Percentiles rank a stretch among this genome's conserved stretches.
These are phyloP conservation scores for Pichia eremophila DNA, from an alignment of 805 yeast genomes.

Conservation along the genomic window DNA sequence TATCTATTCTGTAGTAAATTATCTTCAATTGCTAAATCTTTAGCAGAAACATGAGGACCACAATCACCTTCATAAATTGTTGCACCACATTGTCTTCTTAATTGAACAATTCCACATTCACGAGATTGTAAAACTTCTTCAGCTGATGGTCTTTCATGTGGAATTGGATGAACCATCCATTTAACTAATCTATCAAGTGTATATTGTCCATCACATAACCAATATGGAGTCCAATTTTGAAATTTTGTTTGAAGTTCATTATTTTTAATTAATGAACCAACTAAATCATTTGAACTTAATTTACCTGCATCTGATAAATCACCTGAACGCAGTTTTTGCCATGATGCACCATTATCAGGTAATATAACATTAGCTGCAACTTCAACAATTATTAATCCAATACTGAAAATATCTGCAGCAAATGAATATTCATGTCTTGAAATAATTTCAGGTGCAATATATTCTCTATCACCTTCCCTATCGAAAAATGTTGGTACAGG, in stretches of 20 bases:
- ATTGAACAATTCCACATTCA: conserved; percentile 72
- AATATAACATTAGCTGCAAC: conserved; percentile 90
- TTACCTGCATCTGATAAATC: conserved; percentile 93
- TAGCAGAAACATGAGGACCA: conserved; percentile 49
- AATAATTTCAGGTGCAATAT: conserved; percentile 94
- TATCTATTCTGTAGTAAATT: conserved; percentile 1
- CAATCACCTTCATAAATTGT: conserved; percentile 92
- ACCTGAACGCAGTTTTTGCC: conserved; percentile 94
- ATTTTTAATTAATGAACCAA: conserved; percentile 13
- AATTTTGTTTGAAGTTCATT: too few species aligned
- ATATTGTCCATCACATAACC: conserved; percentile 62
- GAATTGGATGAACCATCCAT: conserved; percentile 85
- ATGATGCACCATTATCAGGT: conserved; percentile 93
- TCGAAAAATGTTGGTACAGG: conserved; percentile 70
- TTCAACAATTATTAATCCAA: conserved; percentile 88
- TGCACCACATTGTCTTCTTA: conserved; percentile 82
- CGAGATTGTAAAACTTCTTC: conserved; percentile 54
- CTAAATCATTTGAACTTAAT: conserved; percentile 60
- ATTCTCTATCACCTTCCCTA: conserved; percentile 94
- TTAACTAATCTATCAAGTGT: conserved; percentile 72
- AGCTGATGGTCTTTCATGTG: conserved; percentile 74
- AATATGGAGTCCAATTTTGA: conserved; percentile 68
- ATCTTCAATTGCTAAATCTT: conserved; percentile 25
- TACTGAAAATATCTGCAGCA: conserved; percentile 91
- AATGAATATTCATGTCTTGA: conserved; percentile 74